Base-by-base conservation (phyloP, 768 basidiomycete genomes). In the Xerocomus potaroensis region DNA sequence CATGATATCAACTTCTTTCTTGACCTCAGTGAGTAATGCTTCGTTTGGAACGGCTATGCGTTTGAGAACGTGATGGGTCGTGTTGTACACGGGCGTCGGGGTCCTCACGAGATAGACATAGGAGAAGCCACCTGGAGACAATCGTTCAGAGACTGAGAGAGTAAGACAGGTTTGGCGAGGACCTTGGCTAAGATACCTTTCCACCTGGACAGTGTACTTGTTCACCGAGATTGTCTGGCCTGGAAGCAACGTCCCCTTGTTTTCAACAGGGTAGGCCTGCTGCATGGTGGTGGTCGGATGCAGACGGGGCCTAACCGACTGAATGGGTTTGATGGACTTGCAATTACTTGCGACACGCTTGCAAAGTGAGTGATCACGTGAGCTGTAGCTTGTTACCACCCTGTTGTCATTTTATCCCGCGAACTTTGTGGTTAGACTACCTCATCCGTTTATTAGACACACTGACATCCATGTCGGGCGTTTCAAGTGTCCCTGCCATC, bases 1-100 rank as follows among this genome's bases (percentile, higher is more conserved):
- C 96, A 99, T 99, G 54, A 98, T 90, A 60, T 98, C 93, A 36
- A 99, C 96, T 68, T 99, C 96, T 69, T 87, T 92, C 75, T 91
- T 88, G 34, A 98, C 95, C 59, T 96, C 94, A 11, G 83, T 79
- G 46, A 98, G 80, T 77, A 94, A 90, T 29, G 77, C 71, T 63
- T 97, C 91, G 63, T 85, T 90, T 21, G 89, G 77, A 36, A 97
- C 93, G 18, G 90, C 93, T 50, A 99, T 93, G 38, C 94, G 82
- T 69, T 99, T 99, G 54, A 99, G 80, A 57, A 98, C 96, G 76
- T 99, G 96, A 58, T 87, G 88, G 18, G 87, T 91, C 26, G 91
- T 93, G 58, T 87, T 90, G 65, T 87, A 87, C 36, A 99, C 87
- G 4, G 92, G 91, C 27, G 80, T 75, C 14, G 85, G 76, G 5